A percentile compares a stretch with the other conserved stretches of the same genome.
Evolutionary conservation across 495 filamentous ascomycete genomes (phyloP).

Genomic region (Penicillium paxilli): DNA sequence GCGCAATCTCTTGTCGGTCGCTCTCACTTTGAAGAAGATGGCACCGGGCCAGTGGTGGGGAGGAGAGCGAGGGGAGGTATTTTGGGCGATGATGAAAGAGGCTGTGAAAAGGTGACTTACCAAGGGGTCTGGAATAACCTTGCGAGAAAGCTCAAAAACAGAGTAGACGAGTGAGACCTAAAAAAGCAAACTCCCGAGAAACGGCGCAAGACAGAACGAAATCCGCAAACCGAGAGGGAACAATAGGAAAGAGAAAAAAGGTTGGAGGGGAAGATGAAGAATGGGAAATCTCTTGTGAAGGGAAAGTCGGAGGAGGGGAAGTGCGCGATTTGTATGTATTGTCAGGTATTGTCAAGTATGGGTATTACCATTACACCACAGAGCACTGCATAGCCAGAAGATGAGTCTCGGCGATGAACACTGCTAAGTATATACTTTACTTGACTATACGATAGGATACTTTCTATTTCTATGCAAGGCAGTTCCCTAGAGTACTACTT

Average conservation of each 20-base stretch:
- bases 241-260: conserved; percentile 36
- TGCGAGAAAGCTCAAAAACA: conserved; percentile 27
- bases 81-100: conserved; percentile 18
- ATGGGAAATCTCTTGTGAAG: conserved; percentile 36
- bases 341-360: background rate
- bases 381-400: too few relatives aligned
- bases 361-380: too few relatives aligned
- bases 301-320: conserved; percentile 33
- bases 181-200: conserved; percentile 35
- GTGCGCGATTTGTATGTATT: conserved; percentile 25
- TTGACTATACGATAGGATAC: too few relatives aligned
- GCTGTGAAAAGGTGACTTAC: conserved; percentile 22
- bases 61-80: background rate
- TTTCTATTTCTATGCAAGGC: background rate
- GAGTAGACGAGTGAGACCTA: conserved; percentile 26
- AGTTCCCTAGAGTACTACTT: too few relatives aligned
- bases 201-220: conserved; percentile 31
- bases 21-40: too few relatives aligned
- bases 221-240: conserved; percentile 31
- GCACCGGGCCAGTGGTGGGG: background rate
- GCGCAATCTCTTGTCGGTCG: too few relatives aligned
- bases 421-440: too few relatives aligned
- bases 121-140: conserved; percentile 21
- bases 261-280: conserved; percentile 44
- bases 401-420: too few relatives aligned